Conservation (phyloP, 345 rosid genomes). For the Gossypium mustelinum region DNA sequence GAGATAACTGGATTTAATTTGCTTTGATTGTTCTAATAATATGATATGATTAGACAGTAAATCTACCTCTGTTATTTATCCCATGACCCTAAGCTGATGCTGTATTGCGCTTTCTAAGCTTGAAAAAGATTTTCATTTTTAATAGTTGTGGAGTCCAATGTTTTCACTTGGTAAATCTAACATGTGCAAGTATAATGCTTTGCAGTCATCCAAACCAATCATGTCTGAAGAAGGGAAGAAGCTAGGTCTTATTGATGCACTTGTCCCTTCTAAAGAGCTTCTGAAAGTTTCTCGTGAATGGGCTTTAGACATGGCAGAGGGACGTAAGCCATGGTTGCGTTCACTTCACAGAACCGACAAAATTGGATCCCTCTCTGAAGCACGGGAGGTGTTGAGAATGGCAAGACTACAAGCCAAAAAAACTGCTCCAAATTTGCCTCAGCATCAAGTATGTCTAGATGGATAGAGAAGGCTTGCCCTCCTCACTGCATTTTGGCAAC, state of each 20-base stretch:
- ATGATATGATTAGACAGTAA: neutral
- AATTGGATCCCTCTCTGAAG: constrained; percentile 83
- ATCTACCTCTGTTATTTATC: neutral
- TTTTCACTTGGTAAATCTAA: neutral
- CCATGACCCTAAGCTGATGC: neutral
- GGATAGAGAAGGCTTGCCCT: constrained; percentile 77
- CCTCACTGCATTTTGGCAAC: constrained; percentile 87
- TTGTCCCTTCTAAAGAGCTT: constrained; percentile 70
- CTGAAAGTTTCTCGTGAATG: constrained; percentile 67
- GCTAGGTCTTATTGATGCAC: constrained; percentile 79
- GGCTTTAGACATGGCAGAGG: constrained; percentile 74
- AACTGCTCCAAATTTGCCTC: constrained; percentile 84
- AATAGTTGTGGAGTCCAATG: neutral
- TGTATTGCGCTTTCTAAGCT: neutral
- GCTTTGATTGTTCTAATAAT: neutral
- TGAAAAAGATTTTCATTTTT: constrained; percentile 4
- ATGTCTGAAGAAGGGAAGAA: constrained; percentile 77
- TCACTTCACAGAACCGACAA: constrained; percentile 84
- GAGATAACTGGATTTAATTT: constrained; percentile 4
- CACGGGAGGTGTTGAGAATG: constrained; percentile 49
- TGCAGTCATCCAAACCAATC: constrained; percentile 83
- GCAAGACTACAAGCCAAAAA: constrained; percentile 70
- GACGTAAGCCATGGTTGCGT: constrained; percentile 75
- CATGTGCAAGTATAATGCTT: constrained; percentile 6
- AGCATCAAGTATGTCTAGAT: constrained; percentile 80